Evolutionary conservation across 768 basidiomycete species (phyloP).

Genomic region (Leccinum rimulosum): DNA sequence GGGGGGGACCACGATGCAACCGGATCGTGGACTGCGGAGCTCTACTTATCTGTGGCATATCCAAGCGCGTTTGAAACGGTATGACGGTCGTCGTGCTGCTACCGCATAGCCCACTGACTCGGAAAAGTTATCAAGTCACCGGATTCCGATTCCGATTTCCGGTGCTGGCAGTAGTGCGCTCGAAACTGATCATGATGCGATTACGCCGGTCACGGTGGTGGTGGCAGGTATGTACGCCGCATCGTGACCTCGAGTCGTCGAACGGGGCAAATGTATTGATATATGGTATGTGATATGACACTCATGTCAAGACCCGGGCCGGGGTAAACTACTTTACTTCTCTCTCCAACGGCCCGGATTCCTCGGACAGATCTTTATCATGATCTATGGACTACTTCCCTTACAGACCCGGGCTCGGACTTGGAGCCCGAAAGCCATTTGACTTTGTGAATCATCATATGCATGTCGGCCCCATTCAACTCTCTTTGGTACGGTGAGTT

Average conservation of each 20-base stretch:
- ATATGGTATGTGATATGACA: background rate
- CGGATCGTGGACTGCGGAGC: background rate
- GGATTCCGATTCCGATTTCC: background rate
- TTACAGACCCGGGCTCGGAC: background rate
- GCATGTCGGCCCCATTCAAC: background rate
- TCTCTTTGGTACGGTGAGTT: background rate
- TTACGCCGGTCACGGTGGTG: background rate
- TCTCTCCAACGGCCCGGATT: background rate
- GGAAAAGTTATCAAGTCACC: background rate
- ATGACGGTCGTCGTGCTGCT: background rate
- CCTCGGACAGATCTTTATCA: background rate
- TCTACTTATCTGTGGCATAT: background rate
- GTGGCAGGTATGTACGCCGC: background rate
- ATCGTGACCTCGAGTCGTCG: background rate
- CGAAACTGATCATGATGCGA: background rate
- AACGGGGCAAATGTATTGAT: background rate
- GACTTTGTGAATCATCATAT: background rate
- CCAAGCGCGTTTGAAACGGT: background rate
- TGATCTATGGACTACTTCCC: background rate
- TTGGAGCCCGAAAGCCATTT: background rate
- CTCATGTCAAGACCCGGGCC: background rate
- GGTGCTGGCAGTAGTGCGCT: background rate
- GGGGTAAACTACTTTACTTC: background rate
- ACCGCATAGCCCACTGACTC: background rate
- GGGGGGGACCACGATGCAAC: background rate